These are phyloP conservation scores for Claviceps sp. DNA, from an alignment of 2,329 filamentous ascomycete genomes.

Conservation along the genomic window DNA sequence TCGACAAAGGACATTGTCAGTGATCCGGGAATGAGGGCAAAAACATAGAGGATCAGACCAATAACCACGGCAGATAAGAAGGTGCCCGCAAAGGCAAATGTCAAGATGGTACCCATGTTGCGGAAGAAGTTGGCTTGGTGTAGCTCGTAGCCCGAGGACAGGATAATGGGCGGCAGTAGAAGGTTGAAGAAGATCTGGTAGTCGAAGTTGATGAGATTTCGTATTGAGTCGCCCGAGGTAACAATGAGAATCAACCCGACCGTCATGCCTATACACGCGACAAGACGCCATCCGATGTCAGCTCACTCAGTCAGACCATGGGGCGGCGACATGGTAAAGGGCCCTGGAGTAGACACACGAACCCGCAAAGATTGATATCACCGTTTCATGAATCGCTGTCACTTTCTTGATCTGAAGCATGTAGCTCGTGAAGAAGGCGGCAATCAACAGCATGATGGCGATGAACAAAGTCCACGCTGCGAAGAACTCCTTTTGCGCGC, in stretches of 20 bases:
- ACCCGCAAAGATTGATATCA: constrained; percentile 96
- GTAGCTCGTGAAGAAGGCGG: constrained; percentile 94
- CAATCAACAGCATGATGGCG: constrained; percentile 83
- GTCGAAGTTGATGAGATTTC: constrained; percentile 88
- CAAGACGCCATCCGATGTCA: neutral
- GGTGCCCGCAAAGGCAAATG: constrained; percentile 93
- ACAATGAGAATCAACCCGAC: constrained; percentile 81
- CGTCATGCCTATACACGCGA: constrained; percentile 61
- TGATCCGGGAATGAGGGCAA: constrained; percentile 73
- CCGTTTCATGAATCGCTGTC: constrained; percentile 94
- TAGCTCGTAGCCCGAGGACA: constrained; percentile 91
- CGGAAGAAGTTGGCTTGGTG: constrained; percentile 99
- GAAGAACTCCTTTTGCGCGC: constrained; percentile 84
- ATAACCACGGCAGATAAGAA: constrained; percentile 96
- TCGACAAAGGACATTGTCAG: constrained; percentile 85
- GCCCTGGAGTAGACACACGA: neutral
- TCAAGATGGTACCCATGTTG: constrained; percentile 93
- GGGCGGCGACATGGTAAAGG: neutral
- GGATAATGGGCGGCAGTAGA: constrained; percentile 92
- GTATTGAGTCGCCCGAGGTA: constrained; percentile 68
- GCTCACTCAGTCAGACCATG: neutral
- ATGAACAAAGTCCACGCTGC: constrained; percentile 97
- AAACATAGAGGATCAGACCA: constrained; percentile 75
- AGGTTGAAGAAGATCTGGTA: constrained; percentile 99
- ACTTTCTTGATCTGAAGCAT: constrained; percentile 93